Evolutionary conservation across 163 green algal species (phyloP).

Genomic region (Scenedesmus sp.): DNA sequence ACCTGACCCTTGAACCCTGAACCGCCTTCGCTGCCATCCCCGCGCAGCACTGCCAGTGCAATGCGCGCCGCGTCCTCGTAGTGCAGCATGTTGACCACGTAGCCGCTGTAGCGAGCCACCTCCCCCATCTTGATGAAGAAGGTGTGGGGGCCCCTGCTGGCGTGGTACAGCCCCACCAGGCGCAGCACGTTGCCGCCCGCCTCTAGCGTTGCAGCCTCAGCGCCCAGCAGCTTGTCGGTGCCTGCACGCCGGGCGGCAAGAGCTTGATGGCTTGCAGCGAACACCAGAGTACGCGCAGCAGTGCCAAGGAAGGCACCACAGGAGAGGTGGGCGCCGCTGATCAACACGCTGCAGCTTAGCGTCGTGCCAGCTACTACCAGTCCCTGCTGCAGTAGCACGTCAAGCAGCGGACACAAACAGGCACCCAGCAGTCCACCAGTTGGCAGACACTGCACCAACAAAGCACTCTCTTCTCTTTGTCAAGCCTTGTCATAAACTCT

Average conservation of each 20-base stretch:
- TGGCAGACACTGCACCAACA: no score
- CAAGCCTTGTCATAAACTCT: no score
- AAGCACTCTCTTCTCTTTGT: no score
- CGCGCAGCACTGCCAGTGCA: constrained; percentile 69
- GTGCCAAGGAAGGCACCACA: no score
- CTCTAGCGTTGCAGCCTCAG: constrained; percentile 86
- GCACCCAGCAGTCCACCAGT: no score
- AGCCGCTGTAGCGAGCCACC: constrained; percentile 80
- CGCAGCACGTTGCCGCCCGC: constrained; percentile 91
- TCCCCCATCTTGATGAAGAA: constrained; percentile 89
- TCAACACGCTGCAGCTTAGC: no score
- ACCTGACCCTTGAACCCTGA: constrained; percentile 64
- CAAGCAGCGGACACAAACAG: no score
- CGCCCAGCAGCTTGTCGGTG: constrained; percentile 74
- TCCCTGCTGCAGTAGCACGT: no score
- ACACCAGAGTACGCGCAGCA: no score
- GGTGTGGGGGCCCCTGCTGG: constrained; percentile 90
- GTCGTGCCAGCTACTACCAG: no score
- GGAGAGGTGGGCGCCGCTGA: no score
- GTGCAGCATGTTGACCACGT: constrained; percentile 97
- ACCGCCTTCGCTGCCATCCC: constrained; percentile 51
- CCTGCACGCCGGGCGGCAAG: not conserved
- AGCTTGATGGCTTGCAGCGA: no score
- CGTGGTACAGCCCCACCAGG: constrained; percentile 97
- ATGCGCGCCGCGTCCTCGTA: constrained; percentile 96